Evolutionary conservation across 768 basidiomycete species (phyloP).

Genomic region (Coprinellus micaceus): DNA sequence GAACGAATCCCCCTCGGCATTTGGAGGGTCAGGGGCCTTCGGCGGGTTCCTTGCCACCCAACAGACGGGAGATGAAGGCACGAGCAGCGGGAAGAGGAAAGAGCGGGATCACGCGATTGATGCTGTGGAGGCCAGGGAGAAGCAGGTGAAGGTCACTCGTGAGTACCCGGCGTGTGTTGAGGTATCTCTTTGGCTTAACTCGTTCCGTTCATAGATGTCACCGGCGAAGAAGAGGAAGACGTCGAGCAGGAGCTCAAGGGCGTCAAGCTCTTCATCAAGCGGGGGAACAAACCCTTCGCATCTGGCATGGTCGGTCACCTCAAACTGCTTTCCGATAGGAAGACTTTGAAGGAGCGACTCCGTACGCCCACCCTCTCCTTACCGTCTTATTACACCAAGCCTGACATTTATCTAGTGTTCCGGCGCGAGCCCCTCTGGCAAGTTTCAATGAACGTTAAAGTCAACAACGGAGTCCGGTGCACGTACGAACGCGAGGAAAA

Average conservation of each 20-base stretch:
- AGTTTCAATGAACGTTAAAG: constrained; percentile 62
- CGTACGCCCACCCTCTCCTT: constrained; percentile 32
- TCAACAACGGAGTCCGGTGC: constrained; percentile 54
- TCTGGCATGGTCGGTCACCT: constrained; percentile 59
- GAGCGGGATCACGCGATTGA: neutral
- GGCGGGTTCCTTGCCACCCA: no score
- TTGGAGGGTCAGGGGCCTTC: neutral
- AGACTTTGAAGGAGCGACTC: constrained; percentile 41
- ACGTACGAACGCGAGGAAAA: constrained; percentile 54
- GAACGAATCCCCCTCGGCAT: neutral
- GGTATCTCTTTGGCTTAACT: neutral
- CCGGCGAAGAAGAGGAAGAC: constrained; percentile 66
- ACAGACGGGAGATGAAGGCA: no score
- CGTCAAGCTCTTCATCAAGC: constrained; percentile 56
- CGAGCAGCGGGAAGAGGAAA: neutral
- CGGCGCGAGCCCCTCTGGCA: constrained; percentile 69
- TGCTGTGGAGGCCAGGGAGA: neutral
- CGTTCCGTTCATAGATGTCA: constrained; percentile 32
- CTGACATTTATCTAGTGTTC: constrained; percentile 44
- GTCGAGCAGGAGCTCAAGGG: constrained; percentile 55
- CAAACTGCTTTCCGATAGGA: constrained; percentile 50
- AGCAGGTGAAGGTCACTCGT: neutral
- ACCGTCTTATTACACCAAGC: neutral
- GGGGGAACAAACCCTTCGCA: constrained; percentile 53
- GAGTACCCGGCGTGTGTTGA: neutral